These are phyloP conservation scores for Chenopodium suecicum DNA, from an alignment of 148 eudicot species.

Conservation along the genomic window DNA sequence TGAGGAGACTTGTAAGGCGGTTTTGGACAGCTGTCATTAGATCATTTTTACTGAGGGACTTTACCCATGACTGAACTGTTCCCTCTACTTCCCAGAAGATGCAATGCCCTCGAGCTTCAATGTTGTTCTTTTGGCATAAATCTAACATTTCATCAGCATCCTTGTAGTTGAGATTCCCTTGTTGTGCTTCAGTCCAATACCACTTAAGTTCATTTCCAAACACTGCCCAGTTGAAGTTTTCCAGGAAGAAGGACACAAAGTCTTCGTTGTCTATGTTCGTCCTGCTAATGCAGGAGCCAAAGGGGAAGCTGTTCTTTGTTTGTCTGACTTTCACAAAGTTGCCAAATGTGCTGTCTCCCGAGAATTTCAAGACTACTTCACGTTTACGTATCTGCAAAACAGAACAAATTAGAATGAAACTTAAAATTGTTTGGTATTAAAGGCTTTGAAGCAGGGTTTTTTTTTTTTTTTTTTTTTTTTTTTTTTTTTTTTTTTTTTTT, in stretches of 20 bases:
- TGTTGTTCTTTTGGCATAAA: constrained; percentile 59
- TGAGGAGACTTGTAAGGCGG: constrained; percentile 69
- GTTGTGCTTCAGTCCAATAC: constrained; percentile 89
- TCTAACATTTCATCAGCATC: constrained; percentile 82
- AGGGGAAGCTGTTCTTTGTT: constrained; percentile 67
- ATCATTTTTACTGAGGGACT: constrained; percentile 45
- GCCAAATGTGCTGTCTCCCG: constrained; percentile 38
- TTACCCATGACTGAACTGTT: constrained; percentile 69
- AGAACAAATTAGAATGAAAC: not conserved
- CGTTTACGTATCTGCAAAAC: constrained; percentile 78
- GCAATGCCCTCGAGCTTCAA: constrained; percentile 79
- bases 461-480: not conserved
- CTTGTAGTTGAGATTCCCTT: constrained; percentile 71
- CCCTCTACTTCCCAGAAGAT: constrained; percentile 89
- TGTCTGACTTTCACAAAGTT: constrained; percentile 61
- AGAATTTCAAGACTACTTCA: constrained; percentile 66
- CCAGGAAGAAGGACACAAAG: constrained; percentile 67
- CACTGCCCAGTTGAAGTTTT: constrained; percentile 91
- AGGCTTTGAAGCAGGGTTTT: not conserved
- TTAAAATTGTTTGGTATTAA: not conserved
- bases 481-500: not conserved
- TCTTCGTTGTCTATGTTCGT: constrained; percentile 83
- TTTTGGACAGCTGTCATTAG: constrained; percentile 61
- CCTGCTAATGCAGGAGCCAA: constrained; percentile 74
- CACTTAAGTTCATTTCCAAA: constrained; percentile 94